These are phyloP conservation scores for Blumeria hordei DNA, from an alignment of 2,329 filamentous ascomycete genomes.

Conservation along the genomic window DNA sequence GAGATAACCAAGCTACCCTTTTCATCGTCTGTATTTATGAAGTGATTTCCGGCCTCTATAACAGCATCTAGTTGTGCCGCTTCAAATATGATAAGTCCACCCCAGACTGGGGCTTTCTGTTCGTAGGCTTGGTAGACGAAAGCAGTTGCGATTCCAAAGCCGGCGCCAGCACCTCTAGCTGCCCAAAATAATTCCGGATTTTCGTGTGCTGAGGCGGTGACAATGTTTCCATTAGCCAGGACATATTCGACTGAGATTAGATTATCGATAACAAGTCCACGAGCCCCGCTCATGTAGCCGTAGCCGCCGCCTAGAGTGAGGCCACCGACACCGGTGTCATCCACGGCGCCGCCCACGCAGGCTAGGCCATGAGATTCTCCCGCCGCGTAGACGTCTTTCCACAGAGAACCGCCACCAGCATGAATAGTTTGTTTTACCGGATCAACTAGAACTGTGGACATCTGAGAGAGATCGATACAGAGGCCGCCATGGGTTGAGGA, in stretches of 20 bases:
- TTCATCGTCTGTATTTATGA: background rate
- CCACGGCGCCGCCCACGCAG: conserved; percentile 9
- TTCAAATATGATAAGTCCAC: conserved; percentile 5
- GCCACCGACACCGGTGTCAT: conserved; percentile 6
- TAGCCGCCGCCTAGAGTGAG: conserved; percentile 16
- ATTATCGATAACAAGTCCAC: conserved; percentile 10
- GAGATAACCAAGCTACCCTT: conserved; percentile 1
- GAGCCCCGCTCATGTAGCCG: conserved; percentile 25
- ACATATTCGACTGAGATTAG: conserved; percentile 6
- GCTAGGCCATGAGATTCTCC: conserved; percentile 6
- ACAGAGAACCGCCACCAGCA: conserved; percentile 8
- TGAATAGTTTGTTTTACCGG: conserved; percentile 5
- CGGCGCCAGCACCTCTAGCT: conserved; percentile 6
- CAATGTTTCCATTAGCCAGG: conserved; percentile 6
- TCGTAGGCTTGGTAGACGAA: conserved; percentile 4
- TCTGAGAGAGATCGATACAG: conserved; percentile 7
- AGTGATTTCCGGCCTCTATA: background rate
- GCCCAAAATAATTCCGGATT: conserved; percentile 10
- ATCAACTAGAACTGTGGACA: conserved; percentile 6
- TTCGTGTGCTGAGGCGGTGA: conserved; percentile 4
- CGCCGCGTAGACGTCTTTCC: conserved; percentile 9
- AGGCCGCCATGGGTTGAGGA: conserved; percentile 8
- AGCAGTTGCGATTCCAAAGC: conserved; percentile 5
- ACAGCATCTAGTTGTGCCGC: conserved; percentile 2
- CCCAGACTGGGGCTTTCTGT: conserved; percentile 6